Percentiles rank a stretch among this genome's conserved stretches.
Evolutionary conservation across 2,329 filamentous ascomycete genomes (phyloP).

Genomic region (Monosporascus sp.): DNA sequence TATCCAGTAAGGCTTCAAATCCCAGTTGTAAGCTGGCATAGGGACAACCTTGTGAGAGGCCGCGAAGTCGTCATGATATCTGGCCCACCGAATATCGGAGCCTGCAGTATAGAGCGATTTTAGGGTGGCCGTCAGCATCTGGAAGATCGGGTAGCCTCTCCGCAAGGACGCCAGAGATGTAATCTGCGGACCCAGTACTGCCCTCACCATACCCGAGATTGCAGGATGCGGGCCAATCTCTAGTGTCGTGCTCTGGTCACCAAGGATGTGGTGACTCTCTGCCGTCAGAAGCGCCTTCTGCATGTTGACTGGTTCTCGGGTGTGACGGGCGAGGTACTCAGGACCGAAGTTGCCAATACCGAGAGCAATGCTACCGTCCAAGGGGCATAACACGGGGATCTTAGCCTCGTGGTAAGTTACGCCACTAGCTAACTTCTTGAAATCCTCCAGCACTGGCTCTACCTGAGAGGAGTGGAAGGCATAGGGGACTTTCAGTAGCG

Average conservation of each 20-base stretch:
- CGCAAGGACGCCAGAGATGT: slow-evolving; percentile 4
- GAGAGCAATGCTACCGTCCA: background rate
- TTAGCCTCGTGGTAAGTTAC: background rate
- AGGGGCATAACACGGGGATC: slow-evolving; percentile 1
- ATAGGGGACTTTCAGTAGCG: slow-evolving; percentile 40
- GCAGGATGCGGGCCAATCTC: slow-evolving; percentile 13
- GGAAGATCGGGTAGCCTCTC: slow-evolving; percentile 26
- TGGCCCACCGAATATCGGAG: slow-evolving; percentile 42
- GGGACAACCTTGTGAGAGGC: slow-evolving; percentile 45
- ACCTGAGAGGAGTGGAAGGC: slow-evolving; percentile 51
- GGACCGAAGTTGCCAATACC: slow-evolving; percentile 1
- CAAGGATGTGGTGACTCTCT: background rate
- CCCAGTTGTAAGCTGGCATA: slow-evolving; percentile 57
- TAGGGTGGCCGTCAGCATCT: slow-evolving; percentile 42
- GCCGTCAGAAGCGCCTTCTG: slow-evolving; percentile 8
- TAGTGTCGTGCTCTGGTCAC: slow-evolving; percentile 17
- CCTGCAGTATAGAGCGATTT: slow-evolving; percentile 43
- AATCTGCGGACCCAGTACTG: slow-evolving; percentile 2
- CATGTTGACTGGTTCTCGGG: slow-evolving; percentile 13
- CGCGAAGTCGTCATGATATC: slow-evolving; percentile 53
- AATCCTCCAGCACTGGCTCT: slow-evolving; percentile 51
- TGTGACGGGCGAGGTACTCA: slow-evolving; percentile 12
- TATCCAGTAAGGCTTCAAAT: slow-evolving; percentile 53
- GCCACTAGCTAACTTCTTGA: slow-evolving; percentile 41
- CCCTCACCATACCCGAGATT: slow-evolving; percentile 11